Base-by-base conservation (phyloP, 495 filamentous ascomycete species). In the Tuber melanosporum region DNA sequence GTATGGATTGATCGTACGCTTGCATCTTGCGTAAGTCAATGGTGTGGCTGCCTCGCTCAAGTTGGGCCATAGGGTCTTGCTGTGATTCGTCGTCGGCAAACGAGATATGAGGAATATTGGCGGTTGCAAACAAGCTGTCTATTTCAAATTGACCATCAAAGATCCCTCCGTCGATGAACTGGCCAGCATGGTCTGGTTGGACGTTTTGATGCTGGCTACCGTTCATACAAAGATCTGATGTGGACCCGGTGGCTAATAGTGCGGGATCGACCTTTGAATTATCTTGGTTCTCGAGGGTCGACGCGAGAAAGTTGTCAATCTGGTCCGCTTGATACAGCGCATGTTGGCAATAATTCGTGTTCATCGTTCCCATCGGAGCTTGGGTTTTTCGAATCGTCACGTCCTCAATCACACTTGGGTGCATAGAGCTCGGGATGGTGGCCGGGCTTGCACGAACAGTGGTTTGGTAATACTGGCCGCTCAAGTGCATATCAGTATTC, bases 391-490 rank as follows among this genome's bases (percentile, higher is more conserved):
- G 87, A 75, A 88, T 84, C 44, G 87, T 82, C 12, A 88, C 82
- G 70, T 91, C 89, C 79, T 90, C 88, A 20, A 87, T 84, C 72
- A 83, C 75, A n/a, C 75, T 74, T 49, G 72, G 76, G n/a, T 76
- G 84, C 86, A 78, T 85, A 79, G 76, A 80, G 74, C 73, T 83
- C 84, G 81, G 82, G 77, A 73, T 79, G 76, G 80, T 84, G 83
- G 72, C 79, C 76, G 80, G 84, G 80, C 46, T 82, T 79, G 39
- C 85, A 74, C 87, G 88, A 73, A 89, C 85, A 17, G 86, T 87
- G 49, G 86, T 86, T 76, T 91, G 90, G 79, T 91, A 90, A 84
- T 92, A 93, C 72, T 91, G 88, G 57, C 87, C 86, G 32, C 85
- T 84, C 57, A 66, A 36, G 57, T 36, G 26, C 42, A 84, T 86